Base-by-base conservation (phyloP, 1,139 yeast genomes). In the Kodamaea sp. region DNA sequence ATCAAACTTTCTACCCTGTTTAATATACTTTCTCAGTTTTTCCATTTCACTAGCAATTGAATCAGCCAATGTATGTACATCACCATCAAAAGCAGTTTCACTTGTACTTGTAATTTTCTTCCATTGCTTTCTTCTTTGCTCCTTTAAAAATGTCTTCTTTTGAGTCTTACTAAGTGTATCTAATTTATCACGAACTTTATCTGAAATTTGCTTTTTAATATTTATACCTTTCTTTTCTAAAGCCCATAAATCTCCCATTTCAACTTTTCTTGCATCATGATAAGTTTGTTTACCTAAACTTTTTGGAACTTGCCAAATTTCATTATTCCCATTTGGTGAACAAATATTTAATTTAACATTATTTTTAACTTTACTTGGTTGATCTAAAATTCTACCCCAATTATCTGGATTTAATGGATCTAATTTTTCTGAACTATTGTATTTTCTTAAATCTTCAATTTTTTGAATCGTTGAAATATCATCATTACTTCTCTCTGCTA, bases 221-320 rank as follows among this genome's bases (percentile, higher is more conserved):
- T 67, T 58, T 8, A 73, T 79, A 7, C 82, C 73, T 63, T 90
- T 90, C 34, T 83, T 84, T 24, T 79, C 92, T 39, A 87, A 66
- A 0, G 84, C 83, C 97, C 97, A 92, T 40, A 84, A 63, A 57
- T 92, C 99, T n/a, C 97, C 96, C 54, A 80, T 77, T 29, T 63
- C 65, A 0, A 87, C 78, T 58, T 92, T 90, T 43, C 97, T 73
- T 0, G 96, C 96, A 64, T 92, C 97, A 50, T 87, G 95, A 53
- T 88, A 92, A 2, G 71, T 79, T 48, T 81, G 84, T 49, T 80
- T 79, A 8, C 87, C 86, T 41, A 78, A 73, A 22, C 95, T 81
- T 57, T 83, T 85, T 1, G 97, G 85, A 4, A 92, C 75, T 23
- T 82, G 84, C 96, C 97, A 88, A 43, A 82, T 79, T 61, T 90